phyloP scores from a whole-genome alignment of 345 rosid species.

The Eucalyptus viminalis region DNA sequence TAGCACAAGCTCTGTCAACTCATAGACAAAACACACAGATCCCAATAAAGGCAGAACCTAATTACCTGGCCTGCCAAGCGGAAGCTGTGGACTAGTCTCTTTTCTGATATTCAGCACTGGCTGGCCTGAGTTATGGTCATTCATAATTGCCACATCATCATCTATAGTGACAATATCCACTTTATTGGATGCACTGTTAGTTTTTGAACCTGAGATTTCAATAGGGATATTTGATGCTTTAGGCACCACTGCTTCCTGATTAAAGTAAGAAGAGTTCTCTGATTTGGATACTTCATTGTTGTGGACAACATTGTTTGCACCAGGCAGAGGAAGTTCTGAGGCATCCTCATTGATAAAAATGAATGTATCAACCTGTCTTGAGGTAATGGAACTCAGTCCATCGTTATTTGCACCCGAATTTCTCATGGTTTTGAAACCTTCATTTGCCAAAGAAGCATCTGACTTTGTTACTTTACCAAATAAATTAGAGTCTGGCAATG shows the following conservation, averaged over 20 bases:
- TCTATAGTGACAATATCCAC: neutral
- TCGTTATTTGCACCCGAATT: neutral
- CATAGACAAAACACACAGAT: neutral
- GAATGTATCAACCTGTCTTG: neutral
- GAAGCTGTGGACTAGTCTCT: slow-evolving; percentile 12
- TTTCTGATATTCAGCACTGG: slow-evolving; percentile 42
- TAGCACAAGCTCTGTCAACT: neutral
- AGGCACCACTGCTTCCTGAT: neutral
- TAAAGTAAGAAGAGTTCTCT: neutral
- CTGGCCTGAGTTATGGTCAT: neutral
- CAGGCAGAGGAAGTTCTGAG: slow-evolving; percentile 1
- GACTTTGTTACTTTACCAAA: slow-evolving; percentile 2
- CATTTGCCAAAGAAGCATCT: neutral
- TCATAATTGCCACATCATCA: slow-evolving; percentile 14
- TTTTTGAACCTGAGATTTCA: neutral
- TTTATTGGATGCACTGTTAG: neutral
- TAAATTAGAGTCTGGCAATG: slow-evolving; percentile 9
- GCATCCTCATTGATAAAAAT: neutral
- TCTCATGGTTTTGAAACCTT: neutral
- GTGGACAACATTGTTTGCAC: neutral
- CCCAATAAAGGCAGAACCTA: neutral
- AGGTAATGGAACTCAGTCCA: neutral
- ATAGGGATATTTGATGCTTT: neutral
- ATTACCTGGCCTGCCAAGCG: slow-evolving; percentile 42
- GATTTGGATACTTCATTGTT: neutral